Evolutionary conservation across 257 asterid species (phyloP).

Genomic region (Primulina eburnea): DNA sequence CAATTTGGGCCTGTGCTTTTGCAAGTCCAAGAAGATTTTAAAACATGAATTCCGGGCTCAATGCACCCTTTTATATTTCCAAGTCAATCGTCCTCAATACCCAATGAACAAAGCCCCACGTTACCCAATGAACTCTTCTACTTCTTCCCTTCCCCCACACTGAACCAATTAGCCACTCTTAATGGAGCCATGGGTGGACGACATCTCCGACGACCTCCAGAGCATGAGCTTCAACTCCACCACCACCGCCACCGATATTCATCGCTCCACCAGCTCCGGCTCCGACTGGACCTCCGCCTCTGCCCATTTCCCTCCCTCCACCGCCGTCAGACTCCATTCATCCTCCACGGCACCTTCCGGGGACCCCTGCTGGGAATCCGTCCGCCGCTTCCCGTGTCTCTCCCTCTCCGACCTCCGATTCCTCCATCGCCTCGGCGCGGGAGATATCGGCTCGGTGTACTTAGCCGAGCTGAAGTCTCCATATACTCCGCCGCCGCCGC

Average conservation of each 20-base stretch:
- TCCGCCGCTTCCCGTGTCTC: conserved; percentile 50
- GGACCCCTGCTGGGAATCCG: conserved; percentile 74
- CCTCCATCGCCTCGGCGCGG: conserved; percentile 88
- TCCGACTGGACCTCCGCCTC: conserved; percentile 85
- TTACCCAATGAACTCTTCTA: not conserved
- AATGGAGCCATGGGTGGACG: conserved; percentile 67
- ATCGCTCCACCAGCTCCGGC: conserved; percentile 86
- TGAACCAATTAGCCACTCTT: too few species aligned
- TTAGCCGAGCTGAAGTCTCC: conserved; percentile 71
- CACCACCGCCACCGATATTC: conserved; percentile 60
- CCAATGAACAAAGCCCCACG: not conserved
- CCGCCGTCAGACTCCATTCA: conserved; percentile 38
- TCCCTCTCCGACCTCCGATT: conserved; percentile 80
- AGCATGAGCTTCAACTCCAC: conserved; percentile 93
- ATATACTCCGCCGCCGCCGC: not conserved
- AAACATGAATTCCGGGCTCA: not conserved
- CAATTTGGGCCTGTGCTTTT: too few species aligned
- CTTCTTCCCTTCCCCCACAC: too few species aligned
- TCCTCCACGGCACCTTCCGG: conserved; percentile 37
- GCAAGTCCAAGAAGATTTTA: too few species aligned
- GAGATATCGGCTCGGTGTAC: conserved; percentile 93
- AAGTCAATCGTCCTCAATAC: not conserved
- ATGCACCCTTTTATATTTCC: not conserved
- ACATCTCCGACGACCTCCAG: conserved; percentile 54
- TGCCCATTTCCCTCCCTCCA: conserved; percentile 36